Percentiles rank a stretch among this genome's conserved stretches.
Evolutionary conservation across 2,329 filamentous ascomycete genomes (phyloP).

Genomic region (Trichoderma pleuroti): DNA sequence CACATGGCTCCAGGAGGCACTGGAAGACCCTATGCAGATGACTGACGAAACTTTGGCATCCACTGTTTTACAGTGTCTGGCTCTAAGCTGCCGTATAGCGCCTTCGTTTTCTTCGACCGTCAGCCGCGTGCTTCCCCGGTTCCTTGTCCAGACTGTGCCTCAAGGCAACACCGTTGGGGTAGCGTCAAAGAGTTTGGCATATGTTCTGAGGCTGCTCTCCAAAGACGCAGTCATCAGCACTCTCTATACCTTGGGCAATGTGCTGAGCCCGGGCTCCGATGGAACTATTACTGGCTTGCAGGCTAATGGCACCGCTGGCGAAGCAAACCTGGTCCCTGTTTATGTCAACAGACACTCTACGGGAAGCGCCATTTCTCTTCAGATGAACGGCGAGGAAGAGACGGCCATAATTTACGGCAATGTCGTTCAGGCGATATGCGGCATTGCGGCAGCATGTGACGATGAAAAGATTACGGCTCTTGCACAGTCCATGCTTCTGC

Average conservation of each 20-base stretch:
- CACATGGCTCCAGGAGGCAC: conserved; percentile 78
- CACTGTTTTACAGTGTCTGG: conserved; percentile 76
- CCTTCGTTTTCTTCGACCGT: conserved; percentile 70
- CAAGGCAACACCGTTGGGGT: conserved; percentile 66
- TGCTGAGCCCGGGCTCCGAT: conserved; percentile 71
- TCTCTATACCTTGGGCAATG: conserved; percentile 92
- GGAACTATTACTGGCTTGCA: conserved; percentile 51
- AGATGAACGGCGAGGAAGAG: conserved; percentile 73
- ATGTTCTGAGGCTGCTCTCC: conserved; percentile 75
- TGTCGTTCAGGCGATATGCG: conserved; percentile 91
- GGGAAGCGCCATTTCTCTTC: conserved; percentile 77
- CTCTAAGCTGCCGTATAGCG: conserved; percentile 73
- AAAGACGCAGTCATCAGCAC: conserved; percentile 94
- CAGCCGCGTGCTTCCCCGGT: conserved; percentile 75
- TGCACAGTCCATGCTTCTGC: conserved; percentile 92
- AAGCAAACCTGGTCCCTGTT: conserved; percentile 39
- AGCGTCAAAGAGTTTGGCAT: conserved; percentile 81
- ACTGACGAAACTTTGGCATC: conserved; percentile 72
- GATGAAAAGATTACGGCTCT: conserved; percentile 92
- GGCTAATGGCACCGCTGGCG: conserved; percentile 42
- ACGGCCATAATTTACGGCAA: conserved; percentile 73
- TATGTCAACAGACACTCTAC: conserved; percentile 57
- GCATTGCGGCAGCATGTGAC: conserved; percentile 75
- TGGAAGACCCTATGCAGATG: conserved; percentile 79
- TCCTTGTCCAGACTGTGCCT: conserved; percentile 80